Base-by-base conservation (phyloP, 768 basidiomycete genomes). In the Lyophyllum semitale region DNA sequence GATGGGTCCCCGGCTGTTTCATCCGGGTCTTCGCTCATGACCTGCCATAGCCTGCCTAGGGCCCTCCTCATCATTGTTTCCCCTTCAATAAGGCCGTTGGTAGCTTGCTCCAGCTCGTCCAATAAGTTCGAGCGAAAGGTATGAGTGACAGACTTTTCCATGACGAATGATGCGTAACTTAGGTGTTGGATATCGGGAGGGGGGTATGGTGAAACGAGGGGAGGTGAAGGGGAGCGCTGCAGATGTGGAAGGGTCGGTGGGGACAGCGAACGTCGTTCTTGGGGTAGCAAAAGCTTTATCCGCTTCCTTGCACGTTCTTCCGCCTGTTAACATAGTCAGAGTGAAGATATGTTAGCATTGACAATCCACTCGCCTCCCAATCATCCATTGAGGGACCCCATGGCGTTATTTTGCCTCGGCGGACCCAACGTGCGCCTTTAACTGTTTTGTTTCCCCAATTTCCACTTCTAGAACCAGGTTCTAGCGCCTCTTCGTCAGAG, bases 331-430 rank as follows among this genome's bases (percentile, higher is more conserved):
- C 30, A 64, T 46, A 49, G 61, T 54, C 51, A 57, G 58, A 50
- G 47, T 37, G 46, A 51, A 53, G 33, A 51, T 32, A 29, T 15
- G 32, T 23, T 8, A 50, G 40, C 57, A 38, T 40, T 42, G 26
- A 22, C 46, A 8, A 30, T 42, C 15, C 15, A 66, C 78, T 59
- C 64, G 89, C 92, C 84, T 93, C 91, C 87, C 89, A 92, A 55
- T 93, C 91, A 32, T 91, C 91, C 75, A 85, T 83, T 45, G 82
- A 81, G 20, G 92, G 91, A 26, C 90, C 91, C 93, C 93, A 95
- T 13, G 86, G 77, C 26, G 84, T 82, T 55, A 93, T 84, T 71
- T 95, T 94, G 43, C 92, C 90, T 66, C 79, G 82, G 17, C 91
- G 83, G 46, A 89, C 79, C 91, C 91, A 94, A 65, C 91, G 79